Base-by-base conservation (phyloP, 768 basidiomycete genomes). In the Suillus occidentalis region DNA sequence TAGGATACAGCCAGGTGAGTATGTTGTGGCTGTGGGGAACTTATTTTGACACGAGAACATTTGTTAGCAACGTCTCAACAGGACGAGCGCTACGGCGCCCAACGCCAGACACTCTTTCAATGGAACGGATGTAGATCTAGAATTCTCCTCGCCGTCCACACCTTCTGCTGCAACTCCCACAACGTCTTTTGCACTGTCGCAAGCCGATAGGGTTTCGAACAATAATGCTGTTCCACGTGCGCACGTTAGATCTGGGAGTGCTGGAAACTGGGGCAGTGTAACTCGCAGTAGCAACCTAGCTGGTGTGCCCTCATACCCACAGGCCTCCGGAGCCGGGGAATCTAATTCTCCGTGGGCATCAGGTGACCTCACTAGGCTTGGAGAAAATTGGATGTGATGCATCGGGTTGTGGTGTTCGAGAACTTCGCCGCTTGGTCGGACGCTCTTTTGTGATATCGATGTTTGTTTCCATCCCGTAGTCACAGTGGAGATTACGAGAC, bases 231-330 rank as follows among this genome's bases (percentile, higher is more conserved):
- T 71, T 47, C 68, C 80, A 22, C 85, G 90, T 63, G 79, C 80
- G 36, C 86, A 89, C 43, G 85, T 86, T 65, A 88, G 91, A 66
- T 86, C 90, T 52, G 91, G 91, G 55, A 92, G 91, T 74, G 89
- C 89, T 34, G 90, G 90, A 39, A 92, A 91, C 73, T 92, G 91
- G 91, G 88, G 81, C 50, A 85, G 78, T 70, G 81, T 90, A 69
- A 73, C 85, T 34, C 84, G 88, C 58, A 83, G 80, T 73, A 84
- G 77, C 71, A 82, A 82, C 72, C 77, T 87, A 61, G 77, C 78
- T 61, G 78, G 80, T 65, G 79, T 81, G 43, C 77, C 80, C n/a
- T 72, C 85, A 45, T 86, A 85, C 69, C 81, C 86, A 14, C 84
- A 85, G 64, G 81, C 83, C 45, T 79, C 87, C 9, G 87, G 85